Evolutionary conservation across 345 rosid species (phyloP), one percentile per base, ranked within the genome.

Genomic region (Mallotus nudiflorus): DNA sequence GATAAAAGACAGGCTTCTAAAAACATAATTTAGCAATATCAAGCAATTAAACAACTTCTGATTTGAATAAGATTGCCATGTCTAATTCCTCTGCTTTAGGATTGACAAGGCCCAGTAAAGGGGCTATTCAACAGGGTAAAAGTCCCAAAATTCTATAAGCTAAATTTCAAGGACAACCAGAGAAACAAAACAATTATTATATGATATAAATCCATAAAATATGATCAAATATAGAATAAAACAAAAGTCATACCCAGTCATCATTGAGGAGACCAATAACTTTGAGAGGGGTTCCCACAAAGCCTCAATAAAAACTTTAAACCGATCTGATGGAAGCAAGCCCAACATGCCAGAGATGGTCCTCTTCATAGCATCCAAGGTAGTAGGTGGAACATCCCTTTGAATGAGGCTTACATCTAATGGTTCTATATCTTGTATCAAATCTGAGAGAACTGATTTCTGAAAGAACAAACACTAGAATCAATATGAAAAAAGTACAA

Each of bases 301-400:
- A 46, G 98, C 90, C 70, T 94, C 96, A 22, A 91, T 94, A 67
- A 74, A 83, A 65, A 94, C 93, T 77, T 86, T 95, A 87, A 94
- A 94, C 76, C 91, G 85, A 72, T 90, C 90, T 18, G 98, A 91
- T 2, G 98, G 98, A 80, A 94, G 98, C 69, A 94, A 83, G 4
- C 98, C 97, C 80, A 94, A 75, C 97, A 94, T 94, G 74, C 98
- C 96, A 0, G 97, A 94, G 54, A 94, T 94, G 42, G 97, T 94
- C 82, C 97, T 84, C 78, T 94, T 94, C 93, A 94, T 91, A 8
- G 98, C 98, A 84, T 91, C 98, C 72, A 94, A 77, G 18, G 97
- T 90, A 16, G 95, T 86, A 2, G 87, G 75, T 5, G 97, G 84
- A 55, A 94, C 97, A 65, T 94, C 97, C 73, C 87, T 91, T 59